phyloP scores from a whole-genome alignment of 2,329 filamentous ascomycete species.

The Pseudogymnoascus sp. region DNA sequence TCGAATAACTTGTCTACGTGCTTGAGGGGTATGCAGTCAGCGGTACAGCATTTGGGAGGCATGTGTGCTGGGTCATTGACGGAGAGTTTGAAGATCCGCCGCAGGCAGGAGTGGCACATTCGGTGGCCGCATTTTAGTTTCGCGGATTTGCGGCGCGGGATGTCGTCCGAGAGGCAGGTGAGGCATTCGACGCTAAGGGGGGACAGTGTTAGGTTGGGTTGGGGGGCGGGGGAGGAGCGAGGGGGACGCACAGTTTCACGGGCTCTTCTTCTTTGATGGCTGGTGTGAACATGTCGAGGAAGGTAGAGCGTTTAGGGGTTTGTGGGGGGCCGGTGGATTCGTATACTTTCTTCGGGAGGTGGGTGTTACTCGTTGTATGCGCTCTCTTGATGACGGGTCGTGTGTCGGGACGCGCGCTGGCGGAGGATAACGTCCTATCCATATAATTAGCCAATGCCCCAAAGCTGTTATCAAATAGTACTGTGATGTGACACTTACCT shows the following conservation, averaged over 20 bases:
- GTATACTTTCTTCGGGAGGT: background rate
- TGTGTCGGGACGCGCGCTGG: background rate
- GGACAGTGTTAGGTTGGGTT: constrained; percentile 26
- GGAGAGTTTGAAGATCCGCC: constrained; percentile 65
- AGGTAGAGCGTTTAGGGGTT: background rate
- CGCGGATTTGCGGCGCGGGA: constrained; percentile 54
- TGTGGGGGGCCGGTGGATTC: background rate
- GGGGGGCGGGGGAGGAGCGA: background rate
- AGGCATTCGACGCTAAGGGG: constrained; percentile 58
- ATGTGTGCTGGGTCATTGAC: constrained; percentile 71
- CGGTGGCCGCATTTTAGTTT: constrained; percentile 71
- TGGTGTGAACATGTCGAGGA: background rate
- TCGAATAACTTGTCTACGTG: constrained; percentile 72
- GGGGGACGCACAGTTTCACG: background rate
- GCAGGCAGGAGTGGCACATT: constrained; percentile 73
- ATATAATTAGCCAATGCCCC: background rate
- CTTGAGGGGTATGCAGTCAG: constrained; percentile 63
- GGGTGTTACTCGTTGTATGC: background rate
- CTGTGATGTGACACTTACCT: background rate
- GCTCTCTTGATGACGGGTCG: background rate
- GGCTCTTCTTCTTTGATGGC: background rate
- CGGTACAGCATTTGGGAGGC: constrained; percentile 74
- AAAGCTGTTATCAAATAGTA: background rate
- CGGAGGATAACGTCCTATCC: background rate
- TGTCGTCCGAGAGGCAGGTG: constrained; percentile 60